Conservation (phyloP, 1,139 yeast genomes). For the Suzukiozyma palmioleophila region DNA sequence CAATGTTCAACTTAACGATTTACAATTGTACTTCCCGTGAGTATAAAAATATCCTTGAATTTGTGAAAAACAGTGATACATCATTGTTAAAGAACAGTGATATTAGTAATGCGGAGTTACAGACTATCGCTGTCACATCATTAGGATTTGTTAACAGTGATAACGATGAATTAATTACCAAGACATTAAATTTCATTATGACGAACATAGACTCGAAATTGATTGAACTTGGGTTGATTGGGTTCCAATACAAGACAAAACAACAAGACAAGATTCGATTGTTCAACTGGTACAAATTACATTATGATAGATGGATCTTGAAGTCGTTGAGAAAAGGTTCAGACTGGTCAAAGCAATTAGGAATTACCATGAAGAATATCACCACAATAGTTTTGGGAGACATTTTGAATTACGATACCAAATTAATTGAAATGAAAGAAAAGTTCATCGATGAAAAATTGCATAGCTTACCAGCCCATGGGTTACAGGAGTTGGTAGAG, state of each 20-base stretch:
- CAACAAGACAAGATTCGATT: slow-evolving; percentile 19
- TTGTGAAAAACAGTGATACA: slow-evolving; percentile 46
- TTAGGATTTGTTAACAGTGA: slow-evolving; percentile 38
- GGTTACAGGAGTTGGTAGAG: slow-evolving; percentile 21
- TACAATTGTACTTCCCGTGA: slow-evolving; percentile 40
- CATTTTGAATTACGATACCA: slow-evolving; percentile 33
- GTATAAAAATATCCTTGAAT: slow-evolving; percentile 52
- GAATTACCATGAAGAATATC: slow-evolving; percentile 37
- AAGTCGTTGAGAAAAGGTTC: slow-evolving; percentile 43
- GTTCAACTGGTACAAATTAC: slow-evolving; percentile 53
- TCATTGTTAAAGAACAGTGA: slow-evolving; percentile 32
- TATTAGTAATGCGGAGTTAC: slow-evolving; percentile 30
- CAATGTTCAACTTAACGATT: slow-evolving; percentile 30
- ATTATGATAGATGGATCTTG: slow-evolving; percentile 48
- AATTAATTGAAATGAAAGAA: slow-evolving; percentile 17
- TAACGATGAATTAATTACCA: slow-evolving; percentile 41
- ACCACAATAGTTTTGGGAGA: slow-evolving; percentile 36
- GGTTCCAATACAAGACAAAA: slow-evolving; percentile 31
- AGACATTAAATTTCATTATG: slow-evolving; percentile 51
- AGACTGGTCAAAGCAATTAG: slow-evolving; percentile 37
- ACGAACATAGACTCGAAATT: slow-evolving; percentile 51
- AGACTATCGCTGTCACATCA: slow-evolving; percentile 51
- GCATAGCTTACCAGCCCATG: slow-evolving; percentile 31
- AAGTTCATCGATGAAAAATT: slow-evolving; percentile 30
- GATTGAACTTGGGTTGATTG: slow-evolving; percentile 53